Evolutionary conservation across 805 yeast species (phyloP).

Genomic region (Candida silvicultrix): DNA sequence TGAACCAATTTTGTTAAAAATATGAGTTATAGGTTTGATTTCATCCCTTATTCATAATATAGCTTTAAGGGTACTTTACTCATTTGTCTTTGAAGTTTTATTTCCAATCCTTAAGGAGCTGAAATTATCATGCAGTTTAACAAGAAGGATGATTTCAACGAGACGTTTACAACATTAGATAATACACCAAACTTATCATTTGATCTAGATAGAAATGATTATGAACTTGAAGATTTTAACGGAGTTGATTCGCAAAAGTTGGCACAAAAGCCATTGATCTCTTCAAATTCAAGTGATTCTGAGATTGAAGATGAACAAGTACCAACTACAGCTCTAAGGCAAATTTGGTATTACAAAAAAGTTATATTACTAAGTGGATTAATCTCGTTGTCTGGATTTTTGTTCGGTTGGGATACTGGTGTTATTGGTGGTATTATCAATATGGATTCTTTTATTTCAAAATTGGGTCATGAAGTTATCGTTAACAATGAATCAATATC

Average conservation of each 20-base stretch:
- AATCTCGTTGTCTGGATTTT: conserved; percentile 37
- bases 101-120: no score
- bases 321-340: background rate
- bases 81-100: no score
- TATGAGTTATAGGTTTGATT: no score
- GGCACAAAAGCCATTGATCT: background rate
- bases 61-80: no score
- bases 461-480: conserved; percentile 40
- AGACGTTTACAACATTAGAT: background rate
- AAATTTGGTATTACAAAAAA: background rate
- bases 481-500: conserved; percentile 21
- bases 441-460: conserved; percentile 44
- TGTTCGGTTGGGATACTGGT: conserved; percentile 74
- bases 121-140: no score
- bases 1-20: background rate
- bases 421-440: conserved; percentile 67
- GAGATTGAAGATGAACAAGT: background rate
- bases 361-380: background rate
- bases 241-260: background rate
- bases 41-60: no score
- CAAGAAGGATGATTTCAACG: background rate
- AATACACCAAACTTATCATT: background rate
- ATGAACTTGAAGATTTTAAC: background rate
- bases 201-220: background rate
- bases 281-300: background rate